Conservation (phyloP, 495 filamentous ascomycete genomes). For the Penicillium flavigenum region DNA sequence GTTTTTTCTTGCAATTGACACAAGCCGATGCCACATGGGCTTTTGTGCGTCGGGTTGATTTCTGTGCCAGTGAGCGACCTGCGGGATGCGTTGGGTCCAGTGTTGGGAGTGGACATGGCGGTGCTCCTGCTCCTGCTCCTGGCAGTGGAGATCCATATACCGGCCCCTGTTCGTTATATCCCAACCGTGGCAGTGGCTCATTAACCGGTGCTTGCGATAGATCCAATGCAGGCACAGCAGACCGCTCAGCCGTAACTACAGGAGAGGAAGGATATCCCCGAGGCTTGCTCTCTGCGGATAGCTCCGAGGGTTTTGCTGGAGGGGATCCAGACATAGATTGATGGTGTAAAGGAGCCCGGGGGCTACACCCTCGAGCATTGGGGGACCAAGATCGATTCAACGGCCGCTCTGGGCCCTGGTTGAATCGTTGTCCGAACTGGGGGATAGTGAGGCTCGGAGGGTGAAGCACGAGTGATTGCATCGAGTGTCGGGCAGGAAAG, state of each 20-base stretch:
- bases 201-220: constrained; percentile 14
- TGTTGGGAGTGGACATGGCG: constrained; percentile 32
- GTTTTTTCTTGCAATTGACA: constrained; percentile 95
- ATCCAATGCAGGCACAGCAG: constrained; percentile 29
- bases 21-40: constrained; percentile 96
- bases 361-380: constrained; percentile 66
- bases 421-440: constrained; percentile 46
- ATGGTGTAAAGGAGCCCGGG: constrained; percentile 66
- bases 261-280: constrained; percentile 47
- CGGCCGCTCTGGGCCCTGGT: constrained; percentile 60
- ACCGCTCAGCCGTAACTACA: constrained; percentile 33
- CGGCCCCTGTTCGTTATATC: constrained; percentile 35
- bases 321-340: constrained; percentile 85
- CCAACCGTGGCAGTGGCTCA: constrained; percentile 23
- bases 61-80: constrained; percentile 46
- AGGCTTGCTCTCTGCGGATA: constrained; percentile 54
- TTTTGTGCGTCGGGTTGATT: constrained; percentile 80
- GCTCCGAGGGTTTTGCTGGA: constrained; percentile 60
- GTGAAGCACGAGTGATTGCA: constrained; percentile 52
- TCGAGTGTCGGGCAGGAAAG: constrained; percentile 31
- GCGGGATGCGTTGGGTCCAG: constrained; percentile 27
- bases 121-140: constrained; percentile 19
- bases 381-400: constrained; percentile 68
- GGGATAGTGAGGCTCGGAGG: constrained; percentile 44
- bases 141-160: constrained; percentile 26